phyloP scores from a whole-genome alignment of 352 stramenopile genomes.

The Phytophthora colocasiae region DNA sequence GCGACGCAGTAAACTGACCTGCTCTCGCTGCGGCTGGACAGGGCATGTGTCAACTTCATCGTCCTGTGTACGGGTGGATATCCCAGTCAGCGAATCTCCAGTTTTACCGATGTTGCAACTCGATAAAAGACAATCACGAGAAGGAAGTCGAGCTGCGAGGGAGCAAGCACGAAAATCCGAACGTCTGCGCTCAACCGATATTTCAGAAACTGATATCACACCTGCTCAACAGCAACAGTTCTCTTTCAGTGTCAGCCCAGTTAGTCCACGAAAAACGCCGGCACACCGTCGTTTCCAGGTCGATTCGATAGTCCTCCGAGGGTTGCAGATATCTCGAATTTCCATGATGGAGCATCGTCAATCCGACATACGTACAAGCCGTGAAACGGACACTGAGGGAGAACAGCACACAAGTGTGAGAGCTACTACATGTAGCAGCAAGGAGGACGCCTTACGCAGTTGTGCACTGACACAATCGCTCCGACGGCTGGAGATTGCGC shows the following conservation, averaged over 20 bases:
- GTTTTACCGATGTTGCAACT: background rate
- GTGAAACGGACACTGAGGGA: background rate
- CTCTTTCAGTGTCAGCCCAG: slow-evolving; percentile 3
- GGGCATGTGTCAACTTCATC: slow-evolving; percentile 61
- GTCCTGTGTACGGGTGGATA: slow-evolving; percentile 42
- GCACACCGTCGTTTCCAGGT: slow-evolving; percentile 26
- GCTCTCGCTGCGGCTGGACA: slow-evolving; percentile 62
- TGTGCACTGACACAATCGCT: slow-evolving; percentile 20
- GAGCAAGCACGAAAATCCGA: slow-evolving; percentile 11
- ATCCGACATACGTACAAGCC: background rate
- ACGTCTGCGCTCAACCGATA: background rate
- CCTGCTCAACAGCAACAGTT: slow-evolving; percentile 13
- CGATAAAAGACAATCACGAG: slow-evolving; percentile 15
- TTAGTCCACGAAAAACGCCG: slow-evolving; percentile 6
- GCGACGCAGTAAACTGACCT: slow-evolving; percentile 55
- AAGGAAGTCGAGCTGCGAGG: slow-evolving; percentile 11
- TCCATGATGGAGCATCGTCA: slow-evolving; percentile 1
- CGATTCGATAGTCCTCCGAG: slow-evolving; percentile 29
- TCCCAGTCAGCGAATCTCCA: background rate
- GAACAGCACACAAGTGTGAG: background rate
- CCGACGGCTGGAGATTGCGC: slow-evolving; percentile 24
- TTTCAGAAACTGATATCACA: background rate
- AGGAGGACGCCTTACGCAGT: slow-evolving; percentile 7
- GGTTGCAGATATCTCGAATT: slow-evolving; percentile 28
- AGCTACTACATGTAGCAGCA: background rate